Base-by-base conservation (phyloP, 176 grass and related monocot species). In the Guadua angustifolia region DNA sequence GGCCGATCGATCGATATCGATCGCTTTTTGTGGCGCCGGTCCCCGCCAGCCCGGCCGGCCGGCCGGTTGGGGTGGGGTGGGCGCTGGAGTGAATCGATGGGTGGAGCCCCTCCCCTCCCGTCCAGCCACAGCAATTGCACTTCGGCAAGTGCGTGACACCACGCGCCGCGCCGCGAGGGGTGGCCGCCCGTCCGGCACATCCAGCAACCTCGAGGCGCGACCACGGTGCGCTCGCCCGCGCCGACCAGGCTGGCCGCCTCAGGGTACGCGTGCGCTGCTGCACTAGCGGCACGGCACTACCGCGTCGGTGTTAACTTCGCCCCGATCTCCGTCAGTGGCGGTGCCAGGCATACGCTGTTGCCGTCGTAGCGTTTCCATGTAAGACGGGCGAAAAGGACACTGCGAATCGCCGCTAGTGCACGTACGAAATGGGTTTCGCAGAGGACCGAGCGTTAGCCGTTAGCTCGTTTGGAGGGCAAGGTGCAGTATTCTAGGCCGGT, bases 11-110 rank as follows among this genome's bases (percentile, higher is more conserved):
- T 52, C 44, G 35, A 5, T 35, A 1, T 35, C n/a, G 29, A 36
- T 39, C 51, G 64, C 77, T 85, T 89, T 69, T 56, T 36, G 78
- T 62, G 56, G 88, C 33, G 62, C 14, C 46, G 75, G 82, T 67
- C 26, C 77, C 76, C 59, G 12, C 65, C 46, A 32, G 5, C 26
- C 26, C 49, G 19, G 60, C 35, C 66, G 75, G 36, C 51, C 11
- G 55, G 75, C 16, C n/a, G 5, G 75, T n/a, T 12, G 73, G 72
- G 66, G 29, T 43, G 65, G 65, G 86, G 29, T 8, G 66, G 66
- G 43, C 7, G 79, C 14, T 36, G 26, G 9, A 35, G 43, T 21
- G 73, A 52, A 79, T 49, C 4, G 46, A 49, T 49, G 4, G 40
- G 19, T n/a, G 38, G 75, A 33, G 59, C 42, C 75, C 45, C 58